Conservation (phyloP, 192 early-diverging fungal genomes). For the Geosiphon pyriformis region DNA sequence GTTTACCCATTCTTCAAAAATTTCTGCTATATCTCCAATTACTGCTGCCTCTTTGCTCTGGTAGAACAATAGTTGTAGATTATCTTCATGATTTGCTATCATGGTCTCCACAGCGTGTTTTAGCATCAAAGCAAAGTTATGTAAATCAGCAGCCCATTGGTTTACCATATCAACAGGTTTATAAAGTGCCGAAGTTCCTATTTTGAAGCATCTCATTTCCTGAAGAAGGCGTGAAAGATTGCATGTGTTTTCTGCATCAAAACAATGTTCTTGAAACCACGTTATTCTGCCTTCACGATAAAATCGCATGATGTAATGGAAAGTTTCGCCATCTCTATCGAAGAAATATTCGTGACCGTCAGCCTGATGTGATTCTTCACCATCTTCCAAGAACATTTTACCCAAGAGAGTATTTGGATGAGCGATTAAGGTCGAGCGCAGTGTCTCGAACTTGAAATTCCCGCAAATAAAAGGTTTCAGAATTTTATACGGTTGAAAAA, state of each 20-base stretch:
- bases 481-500: too few species aligned
- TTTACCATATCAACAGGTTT: not conserved
- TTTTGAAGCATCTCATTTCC: not conserved
- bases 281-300: conserved; percentile 1
- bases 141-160: not conserved
- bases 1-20: not conserved
- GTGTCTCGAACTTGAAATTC: too few species aligned
- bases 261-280: not conserved
- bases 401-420: too few species aligned
- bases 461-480: too few species aligned
- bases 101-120: not conserved
- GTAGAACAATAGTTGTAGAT: not conserved
- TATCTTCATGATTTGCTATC: not conserved
- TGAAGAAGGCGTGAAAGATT: not conserved
- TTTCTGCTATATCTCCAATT: not conserved
- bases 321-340: conserved; percentile 1
- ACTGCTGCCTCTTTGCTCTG: too few species aligned
- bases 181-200: not conserved
- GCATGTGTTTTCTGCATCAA: not conserved
- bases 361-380: too few species aligned
- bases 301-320: conserved; percentile 1
- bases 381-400: too few species aligned
- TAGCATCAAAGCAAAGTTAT: not conserved
- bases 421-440: too few species aligned
- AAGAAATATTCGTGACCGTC: conserved; percentile 15